A percentile compares a stretch with the other conserved stretches of the same genome.
Evolutionary conservation across 2,329 filamentous ascomycete genomes (phyloP).

Genomic region (Neoarthrinium moseri): DNA sequence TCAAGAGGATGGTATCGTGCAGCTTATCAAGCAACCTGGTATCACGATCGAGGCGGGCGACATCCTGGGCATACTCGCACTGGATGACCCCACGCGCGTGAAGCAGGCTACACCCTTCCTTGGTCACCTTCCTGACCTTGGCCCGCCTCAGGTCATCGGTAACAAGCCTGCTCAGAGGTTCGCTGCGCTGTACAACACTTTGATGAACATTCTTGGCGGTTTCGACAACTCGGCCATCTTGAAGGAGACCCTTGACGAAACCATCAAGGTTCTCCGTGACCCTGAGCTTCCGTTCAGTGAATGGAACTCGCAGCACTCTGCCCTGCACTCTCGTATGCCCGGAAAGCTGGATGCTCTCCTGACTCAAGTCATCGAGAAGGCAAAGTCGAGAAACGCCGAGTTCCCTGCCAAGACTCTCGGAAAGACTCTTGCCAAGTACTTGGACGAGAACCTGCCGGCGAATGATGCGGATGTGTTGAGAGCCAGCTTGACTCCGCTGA

Average conservation of each 20-base stretch:
- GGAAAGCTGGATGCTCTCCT: constrained; percentile 85
- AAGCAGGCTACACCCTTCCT: constrained; percentile 96
- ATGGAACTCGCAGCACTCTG: constrained; percentile 94
- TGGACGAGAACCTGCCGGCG: constrained; percentile 78
- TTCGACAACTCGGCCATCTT: constrained; percentile 99
- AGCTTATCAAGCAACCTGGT: constrained; percentile 98
- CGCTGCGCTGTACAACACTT: constrained; percentile 70
- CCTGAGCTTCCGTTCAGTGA: constrained; percentile 92
- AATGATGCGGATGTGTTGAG: constrained; percentile 73
- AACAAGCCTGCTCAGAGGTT: constrained; percentile 91
- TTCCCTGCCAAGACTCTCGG: constrained; percentile 88
- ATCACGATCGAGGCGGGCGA: constrained; percentile 97
- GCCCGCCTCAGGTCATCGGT: constrained; percentile 82
- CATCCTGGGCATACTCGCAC: constrained; percentile 92
- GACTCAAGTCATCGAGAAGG: constrained; percentile 80
- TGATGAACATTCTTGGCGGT: constrained; percentile 85
- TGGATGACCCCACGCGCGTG: constrained; percentile 93
- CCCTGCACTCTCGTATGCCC: constrained; percentile 95
- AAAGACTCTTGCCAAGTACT: constrained; percentile 83
- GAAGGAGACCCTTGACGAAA: constrained; percentile 78
- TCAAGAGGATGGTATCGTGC: constrained; percentile 92
- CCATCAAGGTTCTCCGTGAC: constrained; percentile 87
- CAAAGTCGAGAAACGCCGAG: constrained; percentile 74
- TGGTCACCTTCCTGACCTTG: constrained; percentile 83
- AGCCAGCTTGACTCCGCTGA: constrained; percentile 71